These are phyloP conservation scores for Glonium stellatum DNA, from an alignment of 495 filamentous ascomycete species.

Conservation along the genomic window DNA sequence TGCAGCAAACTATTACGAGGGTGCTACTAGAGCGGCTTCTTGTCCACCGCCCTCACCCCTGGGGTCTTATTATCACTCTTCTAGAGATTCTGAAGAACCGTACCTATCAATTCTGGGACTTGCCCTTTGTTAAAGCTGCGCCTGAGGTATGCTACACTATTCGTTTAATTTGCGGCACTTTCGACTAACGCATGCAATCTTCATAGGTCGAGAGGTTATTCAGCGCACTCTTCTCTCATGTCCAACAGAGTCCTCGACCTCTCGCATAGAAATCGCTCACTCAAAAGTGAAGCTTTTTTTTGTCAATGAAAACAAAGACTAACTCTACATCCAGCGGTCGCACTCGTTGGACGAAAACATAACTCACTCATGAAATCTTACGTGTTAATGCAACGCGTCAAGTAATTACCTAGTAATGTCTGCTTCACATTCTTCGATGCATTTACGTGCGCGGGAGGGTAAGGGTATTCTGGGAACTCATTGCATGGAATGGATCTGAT, in stretches of 20 bases:
- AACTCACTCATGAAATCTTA: neutral
- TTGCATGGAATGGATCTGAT: constrained; percentile 14
- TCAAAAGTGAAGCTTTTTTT: neutral
- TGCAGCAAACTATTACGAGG: constrained; percentile 82
- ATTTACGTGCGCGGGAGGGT: constrained; percentile 28
- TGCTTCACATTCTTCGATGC: constrained; percentile 18
- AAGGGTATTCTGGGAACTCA: constrained; percentile 14
- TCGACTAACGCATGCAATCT: neutral
- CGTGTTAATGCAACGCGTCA: neutral
- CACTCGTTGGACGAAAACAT: neutral
- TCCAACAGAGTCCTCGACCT: constrained; percentile 25
- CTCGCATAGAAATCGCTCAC: constrained; percentile 8
- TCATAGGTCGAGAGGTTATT: constrained; percentile 25
- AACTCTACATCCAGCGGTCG: constrained; percentile 1
- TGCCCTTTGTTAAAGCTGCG: constrained; percentile 82
- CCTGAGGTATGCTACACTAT: constrained; percentile 58
- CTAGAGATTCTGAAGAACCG: constrained; percentile 87
- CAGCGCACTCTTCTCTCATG: constrained; percentile 26
- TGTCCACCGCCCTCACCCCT: constrained; percentile 89
- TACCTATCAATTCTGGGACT: constrained; percentile 80
- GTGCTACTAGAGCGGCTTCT: constrained; percentile 81
- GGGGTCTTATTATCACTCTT: constrained; percentile 87
- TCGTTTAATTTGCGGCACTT: neutral
- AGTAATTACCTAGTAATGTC: constrained; percentile 17
- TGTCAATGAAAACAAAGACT: neutral